Evolutionary conservation across 2,329 filamentous ascomycete genomes (phyloP).

Genomic region (Ophiostoma sp.): DNA sequence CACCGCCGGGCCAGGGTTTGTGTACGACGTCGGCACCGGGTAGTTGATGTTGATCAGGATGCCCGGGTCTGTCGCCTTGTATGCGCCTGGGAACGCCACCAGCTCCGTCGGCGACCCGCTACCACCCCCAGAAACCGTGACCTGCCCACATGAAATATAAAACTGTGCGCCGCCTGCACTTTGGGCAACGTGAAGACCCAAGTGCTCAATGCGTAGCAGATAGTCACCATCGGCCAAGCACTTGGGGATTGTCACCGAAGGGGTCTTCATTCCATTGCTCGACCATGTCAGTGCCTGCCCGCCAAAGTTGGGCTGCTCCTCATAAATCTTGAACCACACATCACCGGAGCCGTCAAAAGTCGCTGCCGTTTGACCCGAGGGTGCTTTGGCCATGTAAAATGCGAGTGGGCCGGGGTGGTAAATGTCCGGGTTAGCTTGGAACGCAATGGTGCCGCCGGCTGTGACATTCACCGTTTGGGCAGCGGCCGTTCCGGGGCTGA

Average conservation of each 20-base stretch:
- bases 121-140: slow-evolving; percentile 35
- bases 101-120: slow-evolving; percentile 26
- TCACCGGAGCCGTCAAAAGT: slow-evolving; percentile 39
- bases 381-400: slow-evolving; percentile 42
- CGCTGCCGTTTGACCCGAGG: slow-evolving; percentile 37
- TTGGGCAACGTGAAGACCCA: slow-evolving; percentile 36
- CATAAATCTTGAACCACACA: slow-evolving; percentile 44
- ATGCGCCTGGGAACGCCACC: slow-evolving; percentile 33
- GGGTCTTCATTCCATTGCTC: slow-evolving; percentile 28
- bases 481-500: slow-evolving; percentile 31
- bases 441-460: slow-evolving; percentile 43
- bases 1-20: slow-evolving; percentile 29
- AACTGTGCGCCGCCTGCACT: slow-evolving; percentile 35
- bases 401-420: slow-evolving; percentile 43
- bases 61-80: slow-evolving; percentile 32
- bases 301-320: slow-evolving; percentile 36
- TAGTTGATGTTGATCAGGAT: slow-evolving; percentile 35
- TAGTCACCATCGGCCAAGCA: slow-evolving; percentile 37
- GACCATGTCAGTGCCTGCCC: slow-evolving; percentile 29
- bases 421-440: slow-evolving; percentile 41
- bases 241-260: slow-evolving; percentile 35
- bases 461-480: slow-evolving; percentile 39
- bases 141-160: slow-evolving; percentile 35
- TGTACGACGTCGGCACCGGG: slow-evolving; percentile 32
- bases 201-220: slow-evolving; percentile 37